Evolutionary conservation across 371 early-diverging fungal species (phyloP), one percentile per base, ranked within the genome.

Genomic region (Rhizopus arrhizus): DNA sequence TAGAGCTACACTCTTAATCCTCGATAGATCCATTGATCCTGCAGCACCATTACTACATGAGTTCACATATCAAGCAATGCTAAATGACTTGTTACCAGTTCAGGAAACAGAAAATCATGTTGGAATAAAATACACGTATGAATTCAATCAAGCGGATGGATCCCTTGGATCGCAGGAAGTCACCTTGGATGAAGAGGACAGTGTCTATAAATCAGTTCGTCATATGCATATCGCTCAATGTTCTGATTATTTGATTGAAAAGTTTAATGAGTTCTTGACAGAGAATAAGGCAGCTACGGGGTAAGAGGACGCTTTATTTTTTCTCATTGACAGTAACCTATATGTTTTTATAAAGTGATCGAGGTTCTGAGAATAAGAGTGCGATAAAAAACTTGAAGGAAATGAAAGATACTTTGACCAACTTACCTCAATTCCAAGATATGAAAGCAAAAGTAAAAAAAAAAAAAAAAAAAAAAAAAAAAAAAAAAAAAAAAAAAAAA

Each of bases 161-260:
- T 58, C 69, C 0, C 55, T 74, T 32, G 84, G 77, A n/a, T 80
- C 75, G 8, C 75, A 84, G 52, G 84, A 87, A 12, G 86, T 82
- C 0, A 62, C 80, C 4, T 62, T 89, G 52, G 91, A 92, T 64
- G 92, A 92, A 59, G 72, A 75, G 8, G 95, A 95, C 63, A 66
- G 73, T n/a, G 77, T 95, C 4, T 95, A 91, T 80, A 80, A 79
- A 41, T 85, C 87, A 1, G 86, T 94, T 65, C 89, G 98, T 4
- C 96, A 96, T 72, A 81, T 88, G 72, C 98, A 98, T 65, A 96
- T 96, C 72, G 94, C 95, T 8, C 97, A 97, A 43, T 91, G 93
- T 11, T 89, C 91, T 29, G 87, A 91, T 48, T 85, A 90, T 16
- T 83, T 99, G 56, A 77, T 90, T 38, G 82, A 84, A 53, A 85